Evolutionary conservation across 2,329 filamentous ascomycete species (phyloP).

Genomic region (Penicillium hordei): DNA sequence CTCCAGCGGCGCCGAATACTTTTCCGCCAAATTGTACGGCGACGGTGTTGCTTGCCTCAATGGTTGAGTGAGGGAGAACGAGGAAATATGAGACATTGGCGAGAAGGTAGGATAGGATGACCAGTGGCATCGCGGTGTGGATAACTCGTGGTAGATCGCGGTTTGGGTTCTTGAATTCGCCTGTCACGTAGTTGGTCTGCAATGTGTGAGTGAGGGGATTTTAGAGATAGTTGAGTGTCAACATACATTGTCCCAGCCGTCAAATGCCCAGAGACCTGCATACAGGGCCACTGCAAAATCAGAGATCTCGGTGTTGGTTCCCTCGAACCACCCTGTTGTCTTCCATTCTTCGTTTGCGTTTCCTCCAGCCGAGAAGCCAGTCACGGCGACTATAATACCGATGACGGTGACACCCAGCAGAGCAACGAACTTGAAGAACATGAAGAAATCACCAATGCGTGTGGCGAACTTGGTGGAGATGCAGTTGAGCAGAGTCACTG

Average conservation of each 20-base stretch:
- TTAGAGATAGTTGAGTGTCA: not conserved
- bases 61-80: slow-evolving; percentile 75
- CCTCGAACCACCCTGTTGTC: slow-evolving; percentile 80
- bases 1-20: slow-evolving; percentile 82
- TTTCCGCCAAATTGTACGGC: slow-evolving; percentile 88
- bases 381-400: slow-evolving; percentile 84
- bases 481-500: slow-evolving; percentile 84
- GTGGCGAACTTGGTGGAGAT: slow-evolving; percentile 87
- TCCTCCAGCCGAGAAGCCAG: slow-evolving; percentile 76
- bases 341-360: slow-evolving; percentile 83
- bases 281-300: slow-evolving; percentile 94
- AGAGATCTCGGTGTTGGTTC: slow-evolving; percentile 74
- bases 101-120: slow-evolving; percentile 85
- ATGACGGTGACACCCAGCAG: slow-evolving; percentile 81
- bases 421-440: slow-evolving; percentile 95
- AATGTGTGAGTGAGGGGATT: slow-evolving; percentile 8
- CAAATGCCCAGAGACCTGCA: slow-evolving; percentile 94
- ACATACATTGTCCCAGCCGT: slow-evolving; percentile 96
- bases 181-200: slow-evolving; percentile 91
- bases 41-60: slow-evolving; percentile 91
- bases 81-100: slow-evolving; percentile 94
- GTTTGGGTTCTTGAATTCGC: slow-evolving; percentile 88
- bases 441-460: slow-evolving; percentile 83
- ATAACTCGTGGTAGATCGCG: slow-evolving; percentile 92
- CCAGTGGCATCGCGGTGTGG: slow-evolving; percentile 91